phyloP scores from a whole-genome alignment of 108 stramenopile species.

The Cyclotella kingstonii region DNA sequence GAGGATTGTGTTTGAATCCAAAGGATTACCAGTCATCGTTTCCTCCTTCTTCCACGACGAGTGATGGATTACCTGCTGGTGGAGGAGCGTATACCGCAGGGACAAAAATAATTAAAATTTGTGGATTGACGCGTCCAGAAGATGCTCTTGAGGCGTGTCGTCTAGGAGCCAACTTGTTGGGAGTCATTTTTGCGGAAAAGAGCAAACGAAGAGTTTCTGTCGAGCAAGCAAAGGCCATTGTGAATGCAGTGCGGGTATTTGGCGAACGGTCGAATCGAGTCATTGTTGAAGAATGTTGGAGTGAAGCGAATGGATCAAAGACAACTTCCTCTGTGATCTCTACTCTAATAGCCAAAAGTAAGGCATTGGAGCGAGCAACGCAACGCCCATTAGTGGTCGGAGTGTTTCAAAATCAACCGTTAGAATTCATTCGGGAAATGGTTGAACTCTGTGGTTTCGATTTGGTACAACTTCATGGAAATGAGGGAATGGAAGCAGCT shows the following conservation, averaged over 20 bases:
- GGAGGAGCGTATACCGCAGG: constrained; percentile 82
- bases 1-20: constrained; percentile 81
- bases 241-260: constrained; percentile 77
- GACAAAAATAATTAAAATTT: constrained; percentile 89
- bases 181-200: constrained; percentile 92
- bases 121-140: constrained; percentile 89
- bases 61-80: constrained; percentile 9
- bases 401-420: constrained; percentile 94
- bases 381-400: constrained; percentile 89
- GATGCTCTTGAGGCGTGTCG: constrained; percentile 91
- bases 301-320: neutral
- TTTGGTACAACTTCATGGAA: constrained; percentile 96
- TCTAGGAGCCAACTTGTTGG: constrained; percentile 92
- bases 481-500: constrained; percentile 86
- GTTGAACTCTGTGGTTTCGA: constrained; percentile 89
- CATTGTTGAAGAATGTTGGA: constrained; percentile 16
- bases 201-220: constrained; percentile 76
- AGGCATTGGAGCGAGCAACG: constrained; percentile 54
- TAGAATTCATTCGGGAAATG: constrained; percentile 71
- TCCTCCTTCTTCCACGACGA: no score
- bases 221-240: constrained; percentile 75
- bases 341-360: constrained; percentile 50
- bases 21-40: constrained; percentile 52
- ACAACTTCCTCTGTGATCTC: constrained; percentile 35
- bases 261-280: constrained; percentile 77